Conservation (phyloP, 768 basidiomycete genomes). For the Leccinum aurantiacum region DNA sequence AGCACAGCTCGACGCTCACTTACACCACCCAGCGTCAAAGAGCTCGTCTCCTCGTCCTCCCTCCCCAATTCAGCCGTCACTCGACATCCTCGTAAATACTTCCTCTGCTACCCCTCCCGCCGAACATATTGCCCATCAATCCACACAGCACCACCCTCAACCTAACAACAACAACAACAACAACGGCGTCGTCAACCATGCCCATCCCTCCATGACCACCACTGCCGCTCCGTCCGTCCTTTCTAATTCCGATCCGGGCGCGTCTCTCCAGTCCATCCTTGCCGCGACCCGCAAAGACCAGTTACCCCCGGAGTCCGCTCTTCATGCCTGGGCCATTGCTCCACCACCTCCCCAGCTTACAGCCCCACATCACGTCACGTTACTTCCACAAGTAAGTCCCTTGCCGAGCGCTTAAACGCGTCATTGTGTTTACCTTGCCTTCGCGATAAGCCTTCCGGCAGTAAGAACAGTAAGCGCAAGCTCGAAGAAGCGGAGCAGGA, state of each 20-base stretch:
- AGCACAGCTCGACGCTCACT: slow-evolving; percentile 34
- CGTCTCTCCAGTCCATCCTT: slow-evolving; percentile 42
- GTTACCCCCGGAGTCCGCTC: slow-evolving; percentile 25
- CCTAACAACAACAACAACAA: slow-evolving; percentile 21
- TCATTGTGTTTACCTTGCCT: slow-evolving; percentile 21
- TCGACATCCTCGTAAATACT: slow-evolving; percentile 39
- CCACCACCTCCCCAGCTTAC: slow-evolving; percentile 33
- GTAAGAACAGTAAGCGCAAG: slow-evolving; percentile 68
- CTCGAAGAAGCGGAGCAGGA: slow-evolving; percentile 60
- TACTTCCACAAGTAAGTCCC: slow-evolving; percentile 41
- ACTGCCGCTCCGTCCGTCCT: slow-evolving; percentile 33
- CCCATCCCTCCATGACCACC: slow-evolving; percentile 33
- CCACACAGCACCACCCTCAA: slow-evolving; percentile 32
- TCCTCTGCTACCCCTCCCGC: slow-evolving; percentile 20
- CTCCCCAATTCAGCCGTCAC: slow-evolving; percentile 40
- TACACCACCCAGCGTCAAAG: slow-evolving; percentile 32
- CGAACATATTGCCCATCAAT: slow-evolving; percentile 33
- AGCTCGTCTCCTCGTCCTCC: slow-evolving; percentile 51
- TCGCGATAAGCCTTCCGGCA: slow-evolving; percentile 30
- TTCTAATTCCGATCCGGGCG: slow-evolving; percentile 39
- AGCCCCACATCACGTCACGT: slow-evolving; percentile 28
- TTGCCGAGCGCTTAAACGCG: slow-evolving; percentile 31
- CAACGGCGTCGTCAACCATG: slow-evolving; percentile 29
- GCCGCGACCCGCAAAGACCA: slow-evolving; percentile 35
- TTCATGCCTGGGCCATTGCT: slow-evolving; percentile 41